Base-by-base conservation (phyloP, 768 basidiomycete species). In the Saitozyma sp. region DNA sequence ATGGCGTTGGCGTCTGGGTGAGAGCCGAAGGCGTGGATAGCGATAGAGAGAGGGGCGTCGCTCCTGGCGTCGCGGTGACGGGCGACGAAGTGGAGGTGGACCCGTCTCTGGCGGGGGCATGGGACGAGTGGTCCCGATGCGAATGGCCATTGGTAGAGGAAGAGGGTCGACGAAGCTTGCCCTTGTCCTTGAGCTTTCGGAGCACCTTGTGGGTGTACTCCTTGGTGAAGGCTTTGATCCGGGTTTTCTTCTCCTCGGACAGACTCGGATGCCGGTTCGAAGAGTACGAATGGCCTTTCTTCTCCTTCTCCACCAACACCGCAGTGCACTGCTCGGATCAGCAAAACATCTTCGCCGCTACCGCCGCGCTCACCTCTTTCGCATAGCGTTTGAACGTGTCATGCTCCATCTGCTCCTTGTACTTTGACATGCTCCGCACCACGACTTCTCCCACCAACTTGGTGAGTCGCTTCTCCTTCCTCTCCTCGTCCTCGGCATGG, bases 341-440 rank as follows among this genome's bases (percentile, higher is more conserved):
- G n/a, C 37, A 6, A 58, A 58, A 50, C 54, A 19, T 37, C 39
- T n/a, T 38, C 8, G 5, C 17, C 8, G n/a, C n/a, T n/a, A n/a
- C n/a, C n/a, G 13, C 11, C 9, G 54, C 29, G 67, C 84, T 63
- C 65, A 92, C 95, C 86, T 97, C 92, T 77, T 92, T 92, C 2
- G 96, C 96, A 75, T 96, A 87, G 75, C 88, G 88, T 84, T 99
- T 99, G 85, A 98, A 97, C 57, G 83, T 77, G 8, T 96, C 92
- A 54, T 85, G 84, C 78, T 82, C 79, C 62, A 96, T 84, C 50
- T 86, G 81, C 58, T 87, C 83, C 55, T 86, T 83, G 74, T 97
- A 88, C 82, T 93, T 96, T 61, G 88, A 89, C 92, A 98, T 93
- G 61, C 84, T 87, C 79, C 87, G 89, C 45, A 99, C 95, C 46